These are phyloP conservation scores for Gynandropsis gynandra DNA, from an alignment of 345 rosid species.

Conservation along the genomic window DNA sequence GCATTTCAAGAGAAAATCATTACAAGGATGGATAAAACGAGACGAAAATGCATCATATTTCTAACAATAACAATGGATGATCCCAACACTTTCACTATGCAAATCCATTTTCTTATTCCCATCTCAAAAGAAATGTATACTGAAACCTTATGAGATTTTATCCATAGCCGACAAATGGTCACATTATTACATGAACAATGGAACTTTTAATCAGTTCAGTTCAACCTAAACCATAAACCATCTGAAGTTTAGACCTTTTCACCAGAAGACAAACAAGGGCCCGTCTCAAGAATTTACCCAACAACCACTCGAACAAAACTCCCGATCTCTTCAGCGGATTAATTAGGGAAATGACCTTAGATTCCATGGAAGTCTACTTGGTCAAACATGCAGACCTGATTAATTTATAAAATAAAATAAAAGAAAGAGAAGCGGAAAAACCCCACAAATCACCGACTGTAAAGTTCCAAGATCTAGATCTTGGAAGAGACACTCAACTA, in stretches of 20 bases:
- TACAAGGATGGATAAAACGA: not conserved
- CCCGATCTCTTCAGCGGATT: slow-evolving; percentile 9
- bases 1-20: too few relatives aligned
- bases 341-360: slow-evolving; percentile 11
- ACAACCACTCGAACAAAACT: not conserved
- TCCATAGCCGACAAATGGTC: not conserved
- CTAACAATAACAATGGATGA: not conserved
- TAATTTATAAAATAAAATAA: not conserved
- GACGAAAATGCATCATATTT: not conserved
- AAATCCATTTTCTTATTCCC: too few relatives aligned
- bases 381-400: slow-evolving; percentile 23
- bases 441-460: slow-evolving; percentile 3
- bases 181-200: not conserved
- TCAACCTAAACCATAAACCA: not conserved
- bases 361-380: slow-evolving; percentile 1
- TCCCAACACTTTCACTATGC: too few relatives aligned
- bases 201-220: not conserved
- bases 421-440: not conserved
- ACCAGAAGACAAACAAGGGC: not conserved
- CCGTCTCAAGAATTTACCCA: slow-evolving; percentile 3
- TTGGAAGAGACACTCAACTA: slow-evolving; percentile 6
- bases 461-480: slow-evolving; percentile 29
- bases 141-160: not conserved
- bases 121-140: not conserved
- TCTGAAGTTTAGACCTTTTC: not conserved